Evolutionary conservation across 768 basidiomycete species (phyloP).

Genomic region (Sarcomyxa edulis): DNA sequence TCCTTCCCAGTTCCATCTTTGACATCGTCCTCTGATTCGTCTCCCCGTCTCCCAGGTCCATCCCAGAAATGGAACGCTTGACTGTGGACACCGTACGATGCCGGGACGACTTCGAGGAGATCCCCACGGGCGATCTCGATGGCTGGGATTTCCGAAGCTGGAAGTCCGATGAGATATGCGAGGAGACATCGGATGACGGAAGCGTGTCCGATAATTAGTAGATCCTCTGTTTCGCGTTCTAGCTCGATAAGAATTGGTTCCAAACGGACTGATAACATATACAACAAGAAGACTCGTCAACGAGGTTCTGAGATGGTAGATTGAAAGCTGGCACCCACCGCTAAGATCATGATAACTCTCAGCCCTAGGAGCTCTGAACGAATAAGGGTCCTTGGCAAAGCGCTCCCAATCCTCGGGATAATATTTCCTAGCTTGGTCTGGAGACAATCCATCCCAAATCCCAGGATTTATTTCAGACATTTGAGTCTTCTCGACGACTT

Average conservation of each 20-base stretch:
- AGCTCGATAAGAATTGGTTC: constrained; percentile 91
- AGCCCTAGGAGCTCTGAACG: constrained; percentile 86
- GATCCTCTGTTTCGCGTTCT: constrained; percentile 89
- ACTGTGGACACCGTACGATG: constrained; percentile 85
- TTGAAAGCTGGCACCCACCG: constrained; percentile 35
- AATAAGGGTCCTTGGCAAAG: constrained; percentile 89
- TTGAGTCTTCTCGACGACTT: constrained; percentile 91
- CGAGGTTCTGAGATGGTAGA: constrained; percentile 2
- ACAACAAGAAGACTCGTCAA: constrained; percentile 8
- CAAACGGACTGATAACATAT: constrained; percentile 62
- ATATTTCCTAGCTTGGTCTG: constrained; percentile 81
- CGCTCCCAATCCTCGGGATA: constrained; percentile 95
- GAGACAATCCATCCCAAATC: constrained; percentile 93
- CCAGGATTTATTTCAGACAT: constrained; percentile 99
- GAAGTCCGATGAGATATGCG: constrained; percentile 88
- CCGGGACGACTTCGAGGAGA: constrained; percentile 87
- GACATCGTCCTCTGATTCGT: constrained; percentile 17
- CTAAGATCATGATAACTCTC: constrained; percentile 97
- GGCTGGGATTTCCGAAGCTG: constrained; percentile 93
- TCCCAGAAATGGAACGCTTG: constrained; percentile 93
- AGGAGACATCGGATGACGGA: constrained; percentile 96
- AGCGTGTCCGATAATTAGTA: constrained; percentile 94
- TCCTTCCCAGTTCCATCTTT: constrained; percentile 40
- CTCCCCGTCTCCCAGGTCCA: constrained; percentile 62
- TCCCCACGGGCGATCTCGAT: constrained; percentile 97